Evolutionary conservation across 768 basidiomycete genomes (phyloP).

Genomic region (Roridomyces roridus): DNA sequence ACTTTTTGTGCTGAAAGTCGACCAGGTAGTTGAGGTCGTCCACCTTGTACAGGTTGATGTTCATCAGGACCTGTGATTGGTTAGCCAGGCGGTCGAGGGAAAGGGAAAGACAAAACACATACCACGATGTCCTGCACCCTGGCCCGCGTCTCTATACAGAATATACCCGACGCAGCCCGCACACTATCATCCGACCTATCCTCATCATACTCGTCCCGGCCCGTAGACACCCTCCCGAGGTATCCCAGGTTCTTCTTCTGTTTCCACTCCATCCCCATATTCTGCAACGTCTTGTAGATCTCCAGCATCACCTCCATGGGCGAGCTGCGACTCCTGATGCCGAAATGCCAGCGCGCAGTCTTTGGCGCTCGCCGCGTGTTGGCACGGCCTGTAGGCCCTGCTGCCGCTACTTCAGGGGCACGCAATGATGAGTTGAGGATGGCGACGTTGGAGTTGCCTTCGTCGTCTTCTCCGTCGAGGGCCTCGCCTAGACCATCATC

Average conservation of each 20-base stretch:
- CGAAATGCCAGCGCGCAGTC: constrained; percentile 86
- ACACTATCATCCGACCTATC: constrained; percentile 70
- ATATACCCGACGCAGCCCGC: constrained; percentile 77
- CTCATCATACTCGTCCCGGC: constrained; percentile 53
- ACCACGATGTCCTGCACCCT: constrained; percentile 93
- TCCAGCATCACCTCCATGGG: constrained; percentile 99
- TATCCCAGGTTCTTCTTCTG: constrained; percentile 84
- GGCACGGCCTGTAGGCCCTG: constrained; percentile 16
- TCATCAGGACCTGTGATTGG: constrained; percentile 86
- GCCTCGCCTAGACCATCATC: constrained; percentile 45
- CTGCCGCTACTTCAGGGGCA: constrained; percentile 27
- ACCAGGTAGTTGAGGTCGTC: constrained; percentile 96
- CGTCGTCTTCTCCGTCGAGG: constrained; percentile 36
- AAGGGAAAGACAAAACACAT: constrained; percentile 35
- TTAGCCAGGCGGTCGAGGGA: not conserved
- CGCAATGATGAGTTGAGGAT: constrained; percentile 91
- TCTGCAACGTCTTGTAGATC: constrained; percentile 91
- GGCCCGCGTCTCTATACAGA: constrained; percentile 93
- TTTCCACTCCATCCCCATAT: constrained; percentile 97
- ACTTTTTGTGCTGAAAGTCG: constrained; percentile 97
- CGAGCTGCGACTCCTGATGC: constrained; percentile 90
- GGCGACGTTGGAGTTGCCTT: constrained; percentile 64
- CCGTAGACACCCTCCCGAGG: constrained; percentile 51
- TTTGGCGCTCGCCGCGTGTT: constrained; percentile 43
- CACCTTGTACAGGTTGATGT: constrained; percentile 95